These are phyloP conservation scores for Boletus eberwhitei DNA, from an alignment of 768 basidiomycete genomes.

Conservation along the genomic window DNA sequence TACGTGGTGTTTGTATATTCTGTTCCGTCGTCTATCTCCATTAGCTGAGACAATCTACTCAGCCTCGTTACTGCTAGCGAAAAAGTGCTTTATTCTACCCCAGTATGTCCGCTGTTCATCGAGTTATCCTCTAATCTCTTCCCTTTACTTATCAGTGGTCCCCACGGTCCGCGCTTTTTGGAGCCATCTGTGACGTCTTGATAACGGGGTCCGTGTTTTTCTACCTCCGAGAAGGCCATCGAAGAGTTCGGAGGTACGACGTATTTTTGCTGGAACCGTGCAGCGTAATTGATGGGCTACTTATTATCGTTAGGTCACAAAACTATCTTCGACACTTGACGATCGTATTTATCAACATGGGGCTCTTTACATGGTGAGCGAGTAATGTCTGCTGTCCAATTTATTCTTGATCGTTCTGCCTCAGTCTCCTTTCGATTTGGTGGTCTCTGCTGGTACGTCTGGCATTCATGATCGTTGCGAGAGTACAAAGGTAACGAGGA, in stretches of 20 bases:
- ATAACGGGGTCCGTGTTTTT: conserved; percentile 20
- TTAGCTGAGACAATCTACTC: background rate
- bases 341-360: conserved; percentile 12
- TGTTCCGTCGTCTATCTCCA: background rate
- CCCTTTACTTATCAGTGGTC: conserved; percentile 5
- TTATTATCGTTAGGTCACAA: background rate
- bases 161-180: conserved; percentile 27
- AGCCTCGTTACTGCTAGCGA: background rate
- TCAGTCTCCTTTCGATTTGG: conserved; percentile 3
- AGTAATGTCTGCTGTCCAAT: background rate
- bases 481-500: background rate
- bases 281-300: background rate
- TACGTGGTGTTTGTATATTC: background rate
- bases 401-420: background rate
- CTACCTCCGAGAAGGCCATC: conserved; percentile 16
- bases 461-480: background rate
- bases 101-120: background rate
- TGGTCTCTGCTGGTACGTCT: conserved; percentile 13
- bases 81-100: background rate
- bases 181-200: conserved; percentile 8
- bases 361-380: conserved; percentile 8
- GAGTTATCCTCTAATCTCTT: background rate
- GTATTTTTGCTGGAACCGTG: too few species aligned
- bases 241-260: conserved; percentile 3
- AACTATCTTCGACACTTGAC: conserved; percentile 9